phyloP scores from a whole-genome alignment of 2,329 filamentous ascomycete genomes.

The Colletotrichum trifolii region DNA sequence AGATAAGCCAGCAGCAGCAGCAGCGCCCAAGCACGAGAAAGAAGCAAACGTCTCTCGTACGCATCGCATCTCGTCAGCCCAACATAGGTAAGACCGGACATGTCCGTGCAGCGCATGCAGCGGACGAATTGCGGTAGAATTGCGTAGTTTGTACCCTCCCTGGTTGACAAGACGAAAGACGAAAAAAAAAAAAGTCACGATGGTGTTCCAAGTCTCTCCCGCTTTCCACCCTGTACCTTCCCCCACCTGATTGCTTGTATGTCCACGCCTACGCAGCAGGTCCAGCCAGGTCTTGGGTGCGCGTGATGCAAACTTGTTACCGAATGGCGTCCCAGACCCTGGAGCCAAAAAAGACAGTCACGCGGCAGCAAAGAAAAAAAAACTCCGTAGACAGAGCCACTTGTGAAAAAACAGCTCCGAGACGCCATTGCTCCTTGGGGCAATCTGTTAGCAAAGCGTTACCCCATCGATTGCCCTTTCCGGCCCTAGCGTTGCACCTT shows the following conservation, averaged over 20 bases:
- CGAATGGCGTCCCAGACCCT: conserved; percentile 4
- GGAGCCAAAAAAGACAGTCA: conserved; percentile 4
- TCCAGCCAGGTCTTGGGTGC: conserved; percentile 2
- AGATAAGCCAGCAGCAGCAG: conserved; percentile 16
- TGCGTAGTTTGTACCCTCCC: background rate
- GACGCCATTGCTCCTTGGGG: conserved; percentile 23
- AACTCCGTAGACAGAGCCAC: background rate
- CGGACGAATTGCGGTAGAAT: background rate
- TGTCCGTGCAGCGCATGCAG: background rate
- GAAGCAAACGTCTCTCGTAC: conserved; percentile 17
- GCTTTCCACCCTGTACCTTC: background rate
- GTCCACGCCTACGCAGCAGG: too few species aligned
- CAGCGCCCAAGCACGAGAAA: background rate
- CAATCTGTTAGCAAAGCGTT: conserved; percentile 35
- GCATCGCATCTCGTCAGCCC: conserved; percentile 1
- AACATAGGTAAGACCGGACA: conserved; percentile 1
- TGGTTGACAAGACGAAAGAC: too few species aligned
- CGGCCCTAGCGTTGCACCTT: conserved; percentile 18
- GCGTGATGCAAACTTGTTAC: conserved; percentile 30
- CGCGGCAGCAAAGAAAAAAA: conserved; percentile 8
- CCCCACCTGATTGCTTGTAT: too few species aligned
- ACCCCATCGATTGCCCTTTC: conserved; percentile 34
- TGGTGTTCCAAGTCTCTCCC: background rate
- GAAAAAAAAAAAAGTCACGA: background rate
- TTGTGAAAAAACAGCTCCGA: conserved; percentile 9